Percentiles rank a stretch among this genome's conserved stretches.
These are phyloP conservation scores for Talaromyces sp. DNA, from an alignment of 2,329 filamentous ascomycete genomes.

Conservation along the genomic window DNA sequence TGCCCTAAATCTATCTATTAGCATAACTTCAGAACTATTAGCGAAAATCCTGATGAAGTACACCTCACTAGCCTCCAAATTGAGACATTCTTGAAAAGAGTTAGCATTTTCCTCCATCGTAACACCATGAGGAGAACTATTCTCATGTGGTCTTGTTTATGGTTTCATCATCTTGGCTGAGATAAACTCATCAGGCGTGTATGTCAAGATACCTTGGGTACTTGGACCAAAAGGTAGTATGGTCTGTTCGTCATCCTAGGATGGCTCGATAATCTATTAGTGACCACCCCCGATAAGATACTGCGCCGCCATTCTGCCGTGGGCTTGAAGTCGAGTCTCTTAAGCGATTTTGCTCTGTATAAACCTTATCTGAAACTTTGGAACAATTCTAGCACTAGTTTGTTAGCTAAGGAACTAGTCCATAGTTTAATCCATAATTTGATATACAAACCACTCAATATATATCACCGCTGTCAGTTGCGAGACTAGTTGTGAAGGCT, in stretches of 20 bases:
- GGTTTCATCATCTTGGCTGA: no score
- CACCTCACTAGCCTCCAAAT: not conserved
- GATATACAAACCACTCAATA: not conserved
- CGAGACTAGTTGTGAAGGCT: no score
- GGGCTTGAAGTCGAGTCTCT: not conserved
- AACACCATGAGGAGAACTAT: no score
- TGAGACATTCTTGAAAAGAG: not conserved
- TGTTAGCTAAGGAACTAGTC: not conserved
- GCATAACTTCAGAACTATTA: not conserved
- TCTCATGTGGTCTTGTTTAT: no score
- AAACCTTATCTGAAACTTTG: not conserved
- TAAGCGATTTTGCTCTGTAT: not conserved
- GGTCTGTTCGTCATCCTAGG: not conserved
- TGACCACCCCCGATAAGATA: not conserved
- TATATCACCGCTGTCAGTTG: not conserved
- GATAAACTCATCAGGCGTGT: not conserved
- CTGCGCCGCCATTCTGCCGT: not conserved
- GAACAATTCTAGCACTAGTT: not conserved
- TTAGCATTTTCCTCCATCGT: no score
- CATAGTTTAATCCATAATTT: no score
- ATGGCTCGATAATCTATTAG: not conserved
- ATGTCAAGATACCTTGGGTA: not conserved
- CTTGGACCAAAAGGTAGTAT: not conserved
- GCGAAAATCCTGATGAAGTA: not conserved
- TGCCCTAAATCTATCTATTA: not conserved